phyloP scores from a whole-genome alignment of 352 stramenopile genomes.

The Thraustochytrium sp. region DNA sequence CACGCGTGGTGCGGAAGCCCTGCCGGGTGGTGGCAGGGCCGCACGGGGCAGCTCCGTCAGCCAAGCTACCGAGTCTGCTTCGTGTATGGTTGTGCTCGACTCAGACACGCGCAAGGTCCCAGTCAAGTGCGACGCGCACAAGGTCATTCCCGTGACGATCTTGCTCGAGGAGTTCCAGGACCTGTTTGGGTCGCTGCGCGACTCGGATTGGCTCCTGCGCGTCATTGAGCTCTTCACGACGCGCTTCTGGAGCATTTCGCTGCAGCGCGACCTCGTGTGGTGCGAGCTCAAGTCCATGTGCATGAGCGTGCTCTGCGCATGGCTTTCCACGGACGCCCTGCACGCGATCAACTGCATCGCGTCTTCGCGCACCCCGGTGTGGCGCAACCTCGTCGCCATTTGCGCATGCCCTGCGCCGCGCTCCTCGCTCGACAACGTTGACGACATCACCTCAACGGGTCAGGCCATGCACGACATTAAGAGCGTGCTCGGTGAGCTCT shows the following conservation, averaged over 20 bases:
- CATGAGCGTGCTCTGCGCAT: conserved; percentile 28
- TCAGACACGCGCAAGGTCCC: neutral
- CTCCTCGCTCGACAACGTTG: conserved; percentile 19
- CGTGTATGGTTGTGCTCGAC: conserved; percentile 25
- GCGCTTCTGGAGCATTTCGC: conserved; percentile 20
- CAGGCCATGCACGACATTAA: conserved; percentile 40
- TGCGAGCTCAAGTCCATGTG: conserved; percentile 8
- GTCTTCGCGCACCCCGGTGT: neutral
- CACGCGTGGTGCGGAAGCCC: neutral
- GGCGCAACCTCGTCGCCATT: conserved; percentile 16
- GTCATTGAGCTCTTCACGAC: conserved; percentile 18
- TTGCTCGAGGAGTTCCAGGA: conserved; percentile 17
- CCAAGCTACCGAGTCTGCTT: neutral
- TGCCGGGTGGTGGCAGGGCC: neutral
- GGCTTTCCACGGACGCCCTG: conserved; percentile 5
- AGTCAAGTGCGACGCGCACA: conserved; percentile 22
- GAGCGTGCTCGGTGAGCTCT: neutral
- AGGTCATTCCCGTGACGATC: conserved; percentile 33
- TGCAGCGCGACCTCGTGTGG: conserved; percentile 25
- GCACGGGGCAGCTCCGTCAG: neutral
- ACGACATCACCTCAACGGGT: neutral
- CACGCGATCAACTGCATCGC: conserved; percentile 16
- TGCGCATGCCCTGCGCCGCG: conserved; percentile 7
- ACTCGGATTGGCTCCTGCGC: neutral
- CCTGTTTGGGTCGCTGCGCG: neutral